Percentiles rank a stretch among this genome's conserved stretches.
These are phyloP conservation scores for Penicillium sp. DNA, from an alignment of 2,329 filamentous ascomycete species.

Conservation along the genomic window DNA sequence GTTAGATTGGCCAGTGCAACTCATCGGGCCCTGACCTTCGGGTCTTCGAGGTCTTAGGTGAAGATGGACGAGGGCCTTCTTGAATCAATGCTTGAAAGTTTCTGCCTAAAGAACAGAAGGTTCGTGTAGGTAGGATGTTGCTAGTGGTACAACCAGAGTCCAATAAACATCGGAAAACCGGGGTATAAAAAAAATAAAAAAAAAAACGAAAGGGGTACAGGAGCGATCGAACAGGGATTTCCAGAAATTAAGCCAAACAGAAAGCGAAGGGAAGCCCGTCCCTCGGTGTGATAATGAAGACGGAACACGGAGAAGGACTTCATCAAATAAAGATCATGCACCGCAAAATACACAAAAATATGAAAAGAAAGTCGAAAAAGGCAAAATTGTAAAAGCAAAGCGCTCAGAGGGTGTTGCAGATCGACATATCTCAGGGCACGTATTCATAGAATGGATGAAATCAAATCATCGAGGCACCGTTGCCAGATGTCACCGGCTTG, in stretches of 20 bases:
- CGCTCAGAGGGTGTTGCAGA: constrained; percentile 20
- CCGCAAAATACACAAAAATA: constrained; percentile 9
- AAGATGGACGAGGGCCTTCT: neutral
- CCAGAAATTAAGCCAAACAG: constrained; percentile 1
- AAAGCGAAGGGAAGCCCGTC: constrained; percentile 17
- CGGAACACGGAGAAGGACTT: constrained; percentile 4
- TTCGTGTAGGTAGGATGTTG: constrained; percentile 13
- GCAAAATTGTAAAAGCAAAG: constrained; percentile 16
- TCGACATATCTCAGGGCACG: constrained; percentile 26
- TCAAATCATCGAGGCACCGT: constrained; percentile 21
- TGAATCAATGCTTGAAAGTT: constrained; percentile 15
- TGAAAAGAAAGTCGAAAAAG: constrained; percentile 6
- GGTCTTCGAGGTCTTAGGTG: neutral
- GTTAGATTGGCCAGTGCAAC: neutral
- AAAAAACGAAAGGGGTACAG: constrained; percentile 4
- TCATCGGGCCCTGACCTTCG: neutral
- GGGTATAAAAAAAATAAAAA: constrained; percentile 26
- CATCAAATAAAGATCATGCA: constrained; percentile 20
- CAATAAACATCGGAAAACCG: constrained; percentile 29
- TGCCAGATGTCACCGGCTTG: constrained; percentile 24
- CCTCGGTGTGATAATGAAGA: constrained; percentile 8
- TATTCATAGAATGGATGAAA: constrained; percentile 22
- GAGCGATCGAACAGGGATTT: constrained; percentile 2
- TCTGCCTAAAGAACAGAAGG: constrained; percentile 15
- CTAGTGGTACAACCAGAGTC: constrained; percentile 30